These are phyloP conservation scores for Salvia rosmarinus DNA, from an alignment of 257 asterid genomes.

Conservation along the genomic window DNA sequence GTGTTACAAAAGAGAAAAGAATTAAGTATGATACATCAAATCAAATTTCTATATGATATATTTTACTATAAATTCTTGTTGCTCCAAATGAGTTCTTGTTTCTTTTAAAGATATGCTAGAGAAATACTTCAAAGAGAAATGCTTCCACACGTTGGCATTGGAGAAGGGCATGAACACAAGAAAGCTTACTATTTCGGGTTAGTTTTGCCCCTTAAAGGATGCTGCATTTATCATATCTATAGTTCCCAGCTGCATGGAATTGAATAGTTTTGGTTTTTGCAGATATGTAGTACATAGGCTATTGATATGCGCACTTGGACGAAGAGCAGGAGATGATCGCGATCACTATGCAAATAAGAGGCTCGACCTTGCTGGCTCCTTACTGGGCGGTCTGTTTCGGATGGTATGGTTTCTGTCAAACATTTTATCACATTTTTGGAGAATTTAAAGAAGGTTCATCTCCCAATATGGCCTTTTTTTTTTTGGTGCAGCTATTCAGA, in stretches of 20 bases:
- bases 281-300: constrained; percentile 83
- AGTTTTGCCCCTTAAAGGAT: constrained; percentile 19
- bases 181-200: constrained; percentile 88
- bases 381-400: constrained; percentile 72
- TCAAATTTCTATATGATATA: not conserved
- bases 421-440: constrained; percentile 9
- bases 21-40: constrained; percentile 61
- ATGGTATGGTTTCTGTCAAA: constrained; percentile 47
- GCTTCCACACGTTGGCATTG: constrained; percentile 92
- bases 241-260: not conserved
- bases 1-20: constrained; percentile 84
- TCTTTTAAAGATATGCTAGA: constrained; percentile 61
- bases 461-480: constrained; percentile 1
- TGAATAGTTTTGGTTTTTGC: constrained; percentile 22
- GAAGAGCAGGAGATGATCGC: constrained; percentile 80
- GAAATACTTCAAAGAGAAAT: constrained; percentile 88
- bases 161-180: constrained; percentile 73
- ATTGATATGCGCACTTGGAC: constrained; percentile 72
- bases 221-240: not conserved
- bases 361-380: constrained; percentile 88
- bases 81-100: too few relatives aligned
- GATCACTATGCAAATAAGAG: constrained; percentile 92
- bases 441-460: constrained; percentile 9
- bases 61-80: not conserved
- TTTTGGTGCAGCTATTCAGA: constrained; percentile 64